Evolutionary conservation across 805 yeast species (phyloP).

Genomic region (Wickerhamomyces chaumierensis): DNA sequence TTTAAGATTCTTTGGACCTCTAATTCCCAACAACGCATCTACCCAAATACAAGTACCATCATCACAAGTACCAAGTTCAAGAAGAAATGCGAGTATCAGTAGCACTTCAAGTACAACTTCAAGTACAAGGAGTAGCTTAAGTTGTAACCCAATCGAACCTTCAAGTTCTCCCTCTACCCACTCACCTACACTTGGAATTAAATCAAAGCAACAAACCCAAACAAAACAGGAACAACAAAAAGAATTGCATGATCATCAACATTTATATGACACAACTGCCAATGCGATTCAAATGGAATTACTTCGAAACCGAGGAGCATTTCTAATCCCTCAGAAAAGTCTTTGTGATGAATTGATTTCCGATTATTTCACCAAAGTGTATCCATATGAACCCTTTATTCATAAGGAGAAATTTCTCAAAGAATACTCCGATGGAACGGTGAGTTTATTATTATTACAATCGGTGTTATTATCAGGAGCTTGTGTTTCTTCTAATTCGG

Average conservation of each 20-base stretch:
- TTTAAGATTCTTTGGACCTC: slow-evolving; percentile 41
- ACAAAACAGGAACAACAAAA: too few species aligned
- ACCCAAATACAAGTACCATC: background rate
- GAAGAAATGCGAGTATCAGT: too few species aligned
- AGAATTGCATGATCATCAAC: too few species aligned
- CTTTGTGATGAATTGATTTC: slow-evolving; percentile 50
- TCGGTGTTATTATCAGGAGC: slow-evolving; percentile 62
- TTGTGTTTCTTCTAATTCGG: slow-evolving; percentile 44
- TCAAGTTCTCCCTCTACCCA: too few species aligned
- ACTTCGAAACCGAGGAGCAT: slow-evolving; percentile 57
- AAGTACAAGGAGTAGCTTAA: too few species aligned
- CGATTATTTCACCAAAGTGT: slow-evolving; percentile 50
- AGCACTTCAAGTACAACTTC: too few species aligned
- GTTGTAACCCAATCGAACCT: too few species aligned
- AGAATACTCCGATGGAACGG: slow-evolving; percentile 41
- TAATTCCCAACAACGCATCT: slow-evolving; percentile 24
- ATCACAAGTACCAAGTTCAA: too few species aligned
- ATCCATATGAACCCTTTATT: slow-evolving; percentile 60
- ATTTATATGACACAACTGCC: too few species aligned
- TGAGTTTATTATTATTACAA: slow-evolving; percentile 54
- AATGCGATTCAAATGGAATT: slow-evolving; percentile 54
- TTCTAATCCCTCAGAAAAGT: slow-evolving; percentile 49
- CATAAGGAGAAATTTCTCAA: slow-evolving; percentile 51
- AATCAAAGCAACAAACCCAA: too few species aligned
- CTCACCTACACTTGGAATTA: too few species aligned